Conservation (phyloP, 2,329 filamentous ascomycete genomes). For the Talaromyces rugulosus region DNA sequence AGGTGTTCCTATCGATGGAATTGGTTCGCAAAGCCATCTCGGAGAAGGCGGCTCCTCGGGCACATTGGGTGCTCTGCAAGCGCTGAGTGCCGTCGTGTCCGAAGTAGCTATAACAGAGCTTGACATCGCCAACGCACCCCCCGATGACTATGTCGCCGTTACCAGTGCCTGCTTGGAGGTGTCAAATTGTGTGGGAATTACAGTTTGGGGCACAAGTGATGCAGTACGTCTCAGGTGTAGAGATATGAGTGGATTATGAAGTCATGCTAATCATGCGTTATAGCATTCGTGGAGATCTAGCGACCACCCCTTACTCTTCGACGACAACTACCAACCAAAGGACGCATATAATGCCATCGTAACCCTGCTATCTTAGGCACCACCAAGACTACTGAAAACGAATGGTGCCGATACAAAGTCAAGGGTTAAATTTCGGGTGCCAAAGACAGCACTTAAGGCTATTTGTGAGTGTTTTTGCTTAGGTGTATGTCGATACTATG, state of each 20-base stretch:
- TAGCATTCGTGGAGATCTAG: not conserved
- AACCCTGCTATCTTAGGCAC: not conserved
- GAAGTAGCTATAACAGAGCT: constrained; percentile 41
- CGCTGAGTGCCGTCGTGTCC: constrained; percentile 38
- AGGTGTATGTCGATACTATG: no score
- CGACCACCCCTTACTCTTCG: not conserved
- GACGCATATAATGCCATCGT: not conserved
- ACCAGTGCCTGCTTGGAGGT: constrained; percentile 29
- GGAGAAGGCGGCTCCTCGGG: constrained; percentile 41
- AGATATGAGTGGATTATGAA: not conserved
- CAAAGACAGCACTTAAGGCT: no score
- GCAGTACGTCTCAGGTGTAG: not conserved
- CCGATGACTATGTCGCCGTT: constrained; percentile 28
- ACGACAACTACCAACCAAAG: not conserved
- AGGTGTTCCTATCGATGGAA: constrained; percentile 40
- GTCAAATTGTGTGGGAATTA: constrained; percentile 29
- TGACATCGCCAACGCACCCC: constrained; percentile 45
- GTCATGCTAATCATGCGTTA: not conserved
- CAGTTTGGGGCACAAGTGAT: constrained; percentile 31
- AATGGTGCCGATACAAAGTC: no score
- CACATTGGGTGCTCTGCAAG: constrained; percentile 36
- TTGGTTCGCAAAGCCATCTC: constrained; percentile 46
- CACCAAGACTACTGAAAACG: not conserved
- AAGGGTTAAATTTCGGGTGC: no score
- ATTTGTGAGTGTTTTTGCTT: no score